A percentile compares a stretch with the other conserved stretches of the same genome.
Conservation (phyloP, 2,329 filamentous ascomycete species). For the Nothophoma quercina region DNA sequence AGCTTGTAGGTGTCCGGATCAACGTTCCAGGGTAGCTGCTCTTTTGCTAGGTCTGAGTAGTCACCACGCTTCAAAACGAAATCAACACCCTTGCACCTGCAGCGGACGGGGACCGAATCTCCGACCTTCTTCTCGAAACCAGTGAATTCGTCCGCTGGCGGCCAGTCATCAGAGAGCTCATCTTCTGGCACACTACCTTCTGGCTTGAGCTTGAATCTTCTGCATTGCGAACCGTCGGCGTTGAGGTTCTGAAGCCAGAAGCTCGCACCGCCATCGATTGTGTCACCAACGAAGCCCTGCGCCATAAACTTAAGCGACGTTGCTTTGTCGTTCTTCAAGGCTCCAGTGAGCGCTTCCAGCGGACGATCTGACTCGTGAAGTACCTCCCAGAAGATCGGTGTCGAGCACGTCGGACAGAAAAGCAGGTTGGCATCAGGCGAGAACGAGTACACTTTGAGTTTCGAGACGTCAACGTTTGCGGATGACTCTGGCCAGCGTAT, state of each 20-base stretch:
- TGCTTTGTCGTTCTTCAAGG: conserved; percentile 41
- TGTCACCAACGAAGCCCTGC: conserved; percentile 60
- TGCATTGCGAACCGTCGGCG: conserved; percentile 36
- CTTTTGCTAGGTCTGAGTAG: conserved; percentile 31
- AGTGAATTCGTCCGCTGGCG: conserved; percentile 15
- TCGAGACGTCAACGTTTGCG: conserved; percentile 36
- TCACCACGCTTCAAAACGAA: conserved; percentile 50
- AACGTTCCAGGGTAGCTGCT: conserved; percentile 54
- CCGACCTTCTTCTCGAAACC: conserved; percentile 21
- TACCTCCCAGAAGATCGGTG: conserved; percentile 54
- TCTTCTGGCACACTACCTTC: conserved; percentile 22
- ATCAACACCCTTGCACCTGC: conserved; percentile 58
- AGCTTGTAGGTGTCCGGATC: conserved; percentile 54
- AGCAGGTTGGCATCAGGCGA: conserved; percentile 43
- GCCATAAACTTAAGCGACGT: conserved; percentile 40
- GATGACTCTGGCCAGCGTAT: conserved; percentile 49
- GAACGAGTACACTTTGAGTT: conserved; percentile 51
- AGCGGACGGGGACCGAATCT: conserved; percentile 50
- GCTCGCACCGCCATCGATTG: conserved; percentile 61
- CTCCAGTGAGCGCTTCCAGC: conserved; percentile 52
- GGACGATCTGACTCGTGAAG: conserved; percentile 18
- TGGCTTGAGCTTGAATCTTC: conserved; percentile 24
- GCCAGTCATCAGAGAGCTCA: conserved; percentile 44
- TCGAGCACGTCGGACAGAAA: conserved; percentile 57
- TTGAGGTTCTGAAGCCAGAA: conserved; percentile 55